These are phyloP conservation scores for Neurospora sp. DNA, from an alignment of 495 filamentous ascomycete genomes.

Conservation along the genomic window DNA sequence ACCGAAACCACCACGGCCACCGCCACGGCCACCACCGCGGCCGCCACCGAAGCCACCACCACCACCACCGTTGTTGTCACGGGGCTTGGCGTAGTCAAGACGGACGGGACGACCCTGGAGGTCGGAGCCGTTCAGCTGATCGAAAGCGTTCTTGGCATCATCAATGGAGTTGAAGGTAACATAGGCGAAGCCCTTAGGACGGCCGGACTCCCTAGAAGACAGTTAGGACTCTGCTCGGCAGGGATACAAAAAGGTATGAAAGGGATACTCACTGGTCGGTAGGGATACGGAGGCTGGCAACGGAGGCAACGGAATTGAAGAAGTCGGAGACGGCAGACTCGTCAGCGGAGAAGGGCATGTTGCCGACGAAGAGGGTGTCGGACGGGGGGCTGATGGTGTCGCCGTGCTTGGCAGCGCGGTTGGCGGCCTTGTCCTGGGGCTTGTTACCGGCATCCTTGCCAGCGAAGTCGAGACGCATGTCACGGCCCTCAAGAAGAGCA, in stretches of 20 bases:
- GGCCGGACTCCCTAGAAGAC: conserved; percentile 58
- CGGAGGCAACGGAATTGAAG: conserved; percentile 60
- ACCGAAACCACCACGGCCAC: conserved; percentile 40
- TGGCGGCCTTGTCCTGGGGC: conserved; percentile 47
- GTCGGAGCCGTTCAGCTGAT: conserved; percentile 62
- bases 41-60: conserved; percentile 36
- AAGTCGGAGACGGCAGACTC: conserved; percentile 64
- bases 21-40: conserved; percentile 35
- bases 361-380: conserved; percentile 90
- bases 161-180: conserved; percentile 76
- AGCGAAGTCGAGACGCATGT: conserved; percentile 84
- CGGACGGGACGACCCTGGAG: conserved; percentile 70
- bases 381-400: conserved; percentile 64
- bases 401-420: conserved; percentile 66
- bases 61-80: conserved; percentile 49
- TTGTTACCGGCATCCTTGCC: conserved; percentile 50
- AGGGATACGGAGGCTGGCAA: conserved; percentile 76
- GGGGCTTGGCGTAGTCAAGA: conserved; percentile 80
- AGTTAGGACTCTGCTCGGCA: conserved; percentile 24
- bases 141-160: conserved; percentile 70
- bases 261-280: conserved; percentile 56
- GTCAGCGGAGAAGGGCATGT: conserved; percentile 75
- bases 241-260: background rate
- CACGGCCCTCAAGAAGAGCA: conserved; percentile 70
- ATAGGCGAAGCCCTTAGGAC: conserved; percentile 92